A percentile compares a stretch with the other conserved stretches of the same genome.
Evolutionary conservation across 805 yeast species (phyloP).

Genomic region (Isabelozyma pseudorhagii): DNA sequence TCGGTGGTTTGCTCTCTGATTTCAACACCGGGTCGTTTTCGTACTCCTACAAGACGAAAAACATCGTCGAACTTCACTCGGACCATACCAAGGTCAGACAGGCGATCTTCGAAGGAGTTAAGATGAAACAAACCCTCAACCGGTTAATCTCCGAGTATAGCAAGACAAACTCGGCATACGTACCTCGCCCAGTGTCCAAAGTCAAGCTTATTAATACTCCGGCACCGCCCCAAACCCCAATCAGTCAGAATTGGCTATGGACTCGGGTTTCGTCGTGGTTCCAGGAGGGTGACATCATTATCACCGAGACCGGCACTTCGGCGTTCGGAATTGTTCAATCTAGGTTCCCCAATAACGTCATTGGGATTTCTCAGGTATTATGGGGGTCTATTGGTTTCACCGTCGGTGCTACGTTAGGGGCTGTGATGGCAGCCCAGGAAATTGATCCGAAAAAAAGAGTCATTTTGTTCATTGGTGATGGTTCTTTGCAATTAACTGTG

Average conservation of each 20-base stretch:
- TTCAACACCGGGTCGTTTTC: conserved; percentile 41
- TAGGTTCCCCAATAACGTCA: conserved; percentile 57
- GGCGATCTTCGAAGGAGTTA: conserved; percentile 39
- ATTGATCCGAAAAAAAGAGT: conserved; percentile 60
- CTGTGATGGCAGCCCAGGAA: conserved; percentile 66
- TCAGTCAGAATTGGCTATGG: conserved; percentile 70
- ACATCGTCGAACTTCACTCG: conserved; percentile 39
- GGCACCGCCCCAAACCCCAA: conserved; percentile 20
- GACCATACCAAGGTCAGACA: conserved; percentile 39
- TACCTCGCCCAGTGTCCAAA: conserved; percentile 55
- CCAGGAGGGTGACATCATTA: conserved; percentile 61
- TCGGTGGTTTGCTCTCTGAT: conserved; percentile 38
- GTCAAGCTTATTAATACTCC: conserved; percentile 46
- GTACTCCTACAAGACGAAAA: conserved; percentile 36
- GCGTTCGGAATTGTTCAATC: conserved; percentile 69
- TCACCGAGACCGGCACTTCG: conserved; percentile 74
- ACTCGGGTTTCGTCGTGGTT: conserved; percentile 60
- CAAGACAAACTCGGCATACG: conserved; percentile 39
- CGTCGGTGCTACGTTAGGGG: conserved; percentile 67
- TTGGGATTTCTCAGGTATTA: conserved; percentile 70
- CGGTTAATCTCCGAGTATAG: conserved; percentile 37
- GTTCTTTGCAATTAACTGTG: conserved; percentile 71
- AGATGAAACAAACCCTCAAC: conserved; percentile 45
- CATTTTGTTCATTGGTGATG: conserved; percentile 69
- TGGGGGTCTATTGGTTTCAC: conserved; percentile 78